Base-by-base conservation (phyloP, 2,329 filamentous ascomycete genomes). In the Phyllosticta capitalensis region DNA sequence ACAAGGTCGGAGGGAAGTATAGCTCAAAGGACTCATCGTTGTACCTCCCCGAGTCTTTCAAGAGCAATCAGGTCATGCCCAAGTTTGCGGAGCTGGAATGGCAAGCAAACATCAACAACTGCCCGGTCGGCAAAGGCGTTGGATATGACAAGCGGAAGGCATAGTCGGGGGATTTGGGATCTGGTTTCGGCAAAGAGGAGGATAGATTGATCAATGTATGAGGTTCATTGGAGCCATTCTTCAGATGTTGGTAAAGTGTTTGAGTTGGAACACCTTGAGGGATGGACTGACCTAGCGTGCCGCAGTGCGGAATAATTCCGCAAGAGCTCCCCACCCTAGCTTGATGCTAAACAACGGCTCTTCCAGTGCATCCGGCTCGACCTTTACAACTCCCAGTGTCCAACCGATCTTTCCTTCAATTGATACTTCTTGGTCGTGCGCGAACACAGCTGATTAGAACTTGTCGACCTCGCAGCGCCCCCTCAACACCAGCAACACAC, bases 51-150 rank as follows among this genome's bases (percentile, higher is more conserved):
- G 67, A 68, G 62, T 67, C 56, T n/a, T 76, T 75, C 38, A 76
- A 74, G 5, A 75, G 73, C 2, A 76, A 76, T 57, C 72, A 66
- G 55, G 75, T 75, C 56, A 57, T 76, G 51, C 71, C 73, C 0
- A 67, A 67, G 2, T 77, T 76, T 63, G 74, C 74, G 28, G 71
- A 72, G 66, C 59, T 71, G 38, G 70, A 68, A 2, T 77, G 75
- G 75, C 72, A 76, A 64, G 67, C 58, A 2, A 68, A 74, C 64
- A 66, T 75, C 5, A 67, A 69, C 12, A 70, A 74, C 59, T 76
- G 74, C 61, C 73, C 74, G 3, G 69, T 76, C 4, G 73, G 71
- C 0, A 61, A 61, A 22, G 70, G 70, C 0, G 71, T 73, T 61
- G 71, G 71, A 12, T 59, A 52, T 19, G 51, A 51, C 14, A 55